Base-by-base conservation (phyloP, 768 basidiomycete genomes). In the Neoboletus brunneissimus region DNA sequence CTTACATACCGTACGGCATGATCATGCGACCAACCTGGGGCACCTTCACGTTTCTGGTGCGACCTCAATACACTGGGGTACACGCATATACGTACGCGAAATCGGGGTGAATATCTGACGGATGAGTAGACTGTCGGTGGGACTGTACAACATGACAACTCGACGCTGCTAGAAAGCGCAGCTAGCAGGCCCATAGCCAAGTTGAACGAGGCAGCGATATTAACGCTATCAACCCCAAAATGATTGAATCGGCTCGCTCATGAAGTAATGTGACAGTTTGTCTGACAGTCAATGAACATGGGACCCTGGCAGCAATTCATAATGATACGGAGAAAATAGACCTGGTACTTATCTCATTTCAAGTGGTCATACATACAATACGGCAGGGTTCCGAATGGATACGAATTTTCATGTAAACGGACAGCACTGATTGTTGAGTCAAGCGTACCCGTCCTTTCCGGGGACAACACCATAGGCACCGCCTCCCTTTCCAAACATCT, bases 401-500 rank as follows among this genome's bases (percentile, higher is more conserved):
- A 27, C 27, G 27, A 27, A 27, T 27, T n/a, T n/a, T 27, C 27
- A 27, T 27, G 27, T 27, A 49, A n/a, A 43, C 48, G 25, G 23
- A 41, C 23, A 49, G 4, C 23, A 5, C 22, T 18, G 4, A 13
- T 34, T 11, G 15, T 48, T 1, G 46, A 22, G 16, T 65, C 41
- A 64, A 29, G 48, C 45, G 65, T 79, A 82, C 1, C 82, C 82
- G 50, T 60, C 65, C 61, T 74, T 75, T 4, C 75, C 79, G 1
- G 71, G 49, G 10, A 85, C 78, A 20, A 81, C 77, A 0, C 75
- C 75, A 57, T 74, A 79, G 1, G 81, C 81, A 29, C 76, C 77
- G 0, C 82, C 80, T 6, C 73, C 78, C 57, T 73, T 79, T 40
- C 78, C 77, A 65, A 84, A 86, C 82, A 86, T 85, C 61, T 73